These are phyloP conservation scores for Petrea volubilis DNA, from an alignment of 257 asterid genomes.

Conservation along the genomic window DNA sequence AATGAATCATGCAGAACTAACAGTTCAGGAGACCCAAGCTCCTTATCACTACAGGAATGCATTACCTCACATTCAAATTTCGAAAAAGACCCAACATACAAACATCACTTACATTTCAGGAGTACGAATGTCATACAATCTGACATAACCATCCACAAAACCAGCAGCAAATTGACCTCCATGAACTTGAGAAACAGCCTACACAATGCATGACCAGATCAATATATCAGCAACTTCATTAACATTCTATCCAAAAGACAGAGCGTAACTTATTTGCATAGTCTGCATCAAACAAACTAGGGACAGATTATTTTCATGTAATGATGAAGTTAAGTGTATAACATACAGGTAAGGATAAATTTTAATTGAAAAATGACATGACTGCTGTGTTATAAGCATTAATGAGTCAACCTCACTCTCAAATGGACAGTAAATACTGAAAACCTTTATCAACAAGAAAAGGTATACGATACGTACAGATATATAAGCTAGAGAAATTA, in stretches of 20 bases:
- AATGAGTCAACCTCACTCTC: slow-evolving; percentile 1
- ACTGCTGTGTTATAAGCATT: background rate
- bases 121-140: slow-evolving; percentile 71
- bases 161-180: slow-evolving; percentile 95
- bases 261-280: no score
- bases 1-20: no score
- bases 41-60: no score
- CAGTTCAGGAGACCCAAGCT: no score
- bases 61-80: no score
- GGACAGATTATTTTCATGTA: background rate
- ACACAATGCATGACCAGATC: slow-evolving; percentile 14
- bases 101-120: slow-evolving; percentile 95
- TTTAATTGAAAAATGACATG: background rate
- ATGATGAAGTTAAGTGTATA: background rate
- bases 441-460: background rate
- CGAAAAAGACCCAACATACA: no score
- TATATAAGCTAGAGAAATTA: background rate
- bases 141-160: slow-evolving; percentile 79
- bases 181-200: slow-evolving; percentile 94
- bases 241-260: no score
- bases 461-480: background rate
- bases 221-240: slow-evolving; percentile 3
- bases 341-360: background rate
- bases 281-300: background rate
- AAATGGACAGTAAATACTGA: background rate